These are phyloP conservation scores for Yarrowia osloensis DNA, from an alignment of 805 yeast species.

Conservation along the genomic window DNA sequence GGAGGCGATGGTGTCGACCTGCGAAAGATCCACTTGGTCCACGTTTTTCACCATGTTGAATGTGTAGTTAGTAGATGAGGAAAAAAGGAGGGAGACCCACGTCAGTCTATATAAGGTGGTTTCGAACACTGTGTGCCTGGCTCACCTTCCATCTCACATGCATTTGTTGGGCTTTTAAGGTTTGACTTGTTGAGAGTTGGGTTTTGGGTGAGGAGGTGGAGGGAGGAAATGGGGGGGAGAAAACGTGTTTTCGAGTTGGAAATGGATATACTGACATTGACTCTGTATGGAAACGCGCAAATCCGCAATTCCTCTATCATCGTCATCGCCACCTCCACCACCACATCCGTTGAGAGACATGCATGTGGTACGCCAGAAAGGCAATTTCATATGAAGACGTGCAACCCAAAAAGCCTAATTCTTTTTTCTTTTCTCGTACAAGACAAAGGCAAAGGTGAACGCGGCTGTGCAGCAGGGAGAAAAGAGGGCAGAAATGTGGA, in stretches of 20 bases:
- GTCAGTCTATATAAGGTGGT: background rate
- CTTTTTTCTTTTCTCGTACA: no score
- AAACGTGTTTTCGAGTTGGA: no score
- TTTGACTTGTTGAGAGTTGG: slow-evolving; percentile 27
- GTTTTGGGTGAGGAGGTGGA: background rate
- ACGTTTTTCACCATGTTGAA: slow-evolving; percentile 33
- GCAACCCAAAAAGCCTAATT: background rate
- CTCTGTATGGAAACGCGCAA: no score
- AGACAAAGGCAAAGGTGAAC: background rate
- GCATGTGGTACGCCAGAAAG: slow-evolving; percentile 13
- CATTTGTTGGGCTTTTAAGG: slow-evolving; percentile 29
- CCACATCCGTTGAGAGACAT: background rate
- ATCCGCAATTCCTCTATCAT: no score
- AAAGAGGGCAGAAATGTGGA: background rate
- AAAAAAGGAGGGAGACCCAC: no score
- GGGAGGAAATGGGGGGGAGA: background rate
- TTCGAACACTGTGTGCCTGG: background rate
- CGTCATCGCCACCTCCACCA: no score
- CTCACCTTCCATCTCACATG: slow-evolving; percentile 25
- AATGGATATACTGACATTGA: no score
- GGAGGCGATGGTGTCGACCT: slow-evolving; percentile 43
- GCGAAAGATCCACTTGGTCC: slow-evolving; percentile 40
- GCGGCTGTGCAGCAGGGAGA: background rate
- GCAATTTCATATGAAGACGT: background rate
- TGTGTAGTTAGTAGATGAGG: background rate